Evolutionary conservation across 2,329 filamentous ascomycete genomes (phyloP), one percentile per base, ranked within the genome.

Genomic region (Nemania serpens): DNA sequence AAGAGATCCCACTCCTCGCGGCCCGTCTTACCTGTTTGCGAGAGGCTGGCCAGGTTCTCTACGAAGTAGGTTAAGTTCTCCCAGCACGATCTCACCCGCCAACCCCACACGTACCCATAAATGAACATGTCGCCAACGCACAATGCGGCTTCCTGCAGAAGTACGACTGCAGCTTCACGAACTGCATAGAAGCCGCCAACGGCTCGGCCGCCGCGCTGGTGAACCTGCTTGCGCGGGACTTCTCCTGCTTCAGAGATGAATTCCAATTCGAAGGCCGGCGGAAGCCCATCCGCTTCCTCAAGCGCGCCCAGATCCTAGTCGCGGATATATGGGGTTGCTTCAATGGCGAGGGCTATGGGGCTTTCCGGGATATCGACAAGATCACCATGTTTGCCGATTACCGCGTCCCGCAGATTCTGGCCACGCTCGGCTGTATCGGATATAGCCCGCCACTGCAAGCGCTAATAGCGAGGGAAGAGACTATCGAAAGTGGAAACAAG

Each of bases 381-480:
- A 90, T 99, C 70, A 99, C 95, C 62, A 98, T 98, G 89, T 99
- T 99, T 79, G 93, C 95, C 72, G 95, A 99, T 78, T 99, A 99
- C 74, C 90, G 95, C 45, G 89, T 99, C 55, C 96, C 96, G 13
- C 95, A 99, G 77, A 95, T 97, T 68, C 84, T 99, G 36, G 87
- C 93, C 69, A 87, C 87, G 10, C 81, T 98, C 46, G 91, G 91
- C 17, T 94, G 93, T 59, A 78, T 99, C 51, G 87, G 85, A 69
- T 97, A 95, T 76, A 93, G 91, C 65, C 95, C 95, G 0, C 83
- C 88, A 0, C 79, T 99, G 46, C 88, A 93, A 52, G 81, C 83
- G 36, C 83, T 88, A 15, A 88, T 99, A 69, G 82, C 84, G 34
- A 80, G 82, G 29, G 83, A 85, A 54, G 83, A 88, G 65, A 71